Base-by-base conservation (phyloP, 2,329 filamentous ascomycete genomes). In the Bimuria novae-zelandiae region DNA sequence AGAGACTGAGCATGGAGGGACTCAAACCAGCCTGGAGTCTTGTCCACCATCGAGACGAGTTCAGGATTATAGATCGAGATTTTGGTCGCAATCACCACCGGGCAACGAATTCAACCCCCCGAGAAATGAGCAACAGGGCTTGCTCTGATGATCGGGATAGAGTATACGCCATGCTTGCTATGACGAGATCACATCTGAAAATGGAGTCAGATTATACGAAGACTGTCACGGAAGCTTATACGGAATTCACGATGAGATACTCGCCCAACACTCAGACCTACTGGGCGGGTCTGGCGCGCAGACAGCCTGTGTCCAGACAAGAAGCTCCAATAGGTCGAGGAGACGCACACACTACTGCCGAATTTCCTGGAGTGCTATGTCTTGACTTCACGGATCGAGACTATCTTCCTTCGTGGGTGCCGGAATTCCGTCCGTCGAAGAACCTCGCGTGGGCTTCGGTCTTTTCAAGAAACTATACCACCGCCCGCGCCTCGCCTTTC, bases 151-250 rank as follows among this genome's bases (percentile, higher is more conserved):
- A 51, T 29, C 49, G 41, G 14, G 49, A 51, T 17, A 39, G 49
- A 40, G 49, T 51, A 8, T 51, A 51, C 19, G 49, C 49, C 11
- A 51, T 51, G 49, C 33, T 51, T 5, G n/a, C 40, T 22, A 51
- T 51, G 49, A 51, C 49, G 3, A 25, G 12, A 16, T 46, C 49
- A 6, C 32, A 35, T 7, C 14, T 21, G 11, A 17, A 21, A 1
- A 45, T 45, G 49, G 16, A 5, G 10, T 41, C 49, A 1, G 49
- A 51, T 29, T 51, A 51, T 22, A 37, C n/a, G 3, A 51, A 23
- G 25, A 45, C 49, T 10, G 49, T 45, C 7, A 41, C 49, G 1
- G 49, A 45, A 32, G 40, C 19, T 16, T 51, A 45, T 40, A 45
- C 40, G 16, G 49, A 51, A n/a, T 51, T 45, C 17, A 45, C 49